Conservation (phyloP, 768 basidiomycete genomes). For the Phylloporus sp. region DNA sequence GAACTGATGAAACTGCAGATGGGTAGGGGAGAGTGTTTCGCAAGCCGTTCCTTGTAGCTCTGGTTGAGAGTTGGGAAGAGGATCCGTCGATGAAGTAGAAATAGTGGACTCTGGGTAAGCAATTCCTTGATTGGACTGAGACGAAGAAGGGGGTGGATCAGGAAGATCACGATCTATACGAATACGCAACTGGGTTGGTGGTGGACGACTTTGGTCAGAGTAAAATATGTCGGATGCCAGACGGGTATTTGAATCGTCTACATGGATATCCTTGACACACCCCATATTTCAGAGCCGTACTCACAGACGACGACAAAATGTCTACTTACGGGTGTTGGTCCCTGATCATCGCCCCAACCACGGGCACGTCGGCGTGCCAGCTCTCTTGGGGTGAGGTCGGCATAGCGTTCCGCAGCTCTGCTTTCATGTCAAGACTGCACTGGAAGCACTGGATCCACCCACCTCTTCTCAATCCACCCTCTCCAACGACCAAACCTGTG, state of each 20-base stretch:
- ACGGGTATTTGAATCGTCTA: conserved; percentile 3
- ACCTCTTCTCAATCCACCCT: conserved; percentile 89
- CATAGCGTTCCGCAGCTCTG: conserved; percentile 83
- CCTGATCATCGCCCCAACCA: conserved; percentile 62
- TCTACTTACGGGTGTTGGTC: conserved; percentile 14
- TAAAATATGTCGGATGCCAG: conserved; percentile 3
- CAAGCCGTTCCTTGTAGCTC: conserved; percentile 38
- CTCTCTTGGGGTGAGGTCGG: conserved; percentile 59
- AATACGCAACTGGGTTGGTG: conserved; percentile 36
- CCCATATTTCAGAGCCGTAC: conserved; percentile 4
- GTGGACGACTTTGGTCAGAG: conserved; percentile 9
- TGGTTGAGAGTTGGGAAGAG: conserved; percentile 28
- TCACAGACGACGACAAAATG: not conserved
- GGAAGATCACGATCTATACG: conserved; percentile 40
- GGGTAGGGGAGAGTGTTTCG: conserved; percentile 57
- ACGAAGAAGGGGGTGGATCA: conserved; percentile 16
- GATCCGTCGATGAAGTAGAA: conserved; percentile 22
- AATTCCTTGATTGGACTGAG: conserved; percentile 1
- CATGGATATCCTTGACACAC: conserved; percentile 13
- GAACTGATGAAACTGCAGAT: conserved; percentile 69
- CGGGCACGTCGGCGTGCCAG: conserved; percentile 51
- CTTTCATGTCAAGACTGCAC: conserved; percentile 1
- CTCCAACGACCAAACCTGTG: conserved; percentile 80
- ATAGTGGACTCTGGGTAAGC: conserved; percentile 7
- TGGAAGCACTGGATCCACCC: not conserved